Percentiles rank a stretch among this genome's conserved stretches.
Conservation (phyloP, 257 asterid genomes). For the Solanum commersonii region DNA sequence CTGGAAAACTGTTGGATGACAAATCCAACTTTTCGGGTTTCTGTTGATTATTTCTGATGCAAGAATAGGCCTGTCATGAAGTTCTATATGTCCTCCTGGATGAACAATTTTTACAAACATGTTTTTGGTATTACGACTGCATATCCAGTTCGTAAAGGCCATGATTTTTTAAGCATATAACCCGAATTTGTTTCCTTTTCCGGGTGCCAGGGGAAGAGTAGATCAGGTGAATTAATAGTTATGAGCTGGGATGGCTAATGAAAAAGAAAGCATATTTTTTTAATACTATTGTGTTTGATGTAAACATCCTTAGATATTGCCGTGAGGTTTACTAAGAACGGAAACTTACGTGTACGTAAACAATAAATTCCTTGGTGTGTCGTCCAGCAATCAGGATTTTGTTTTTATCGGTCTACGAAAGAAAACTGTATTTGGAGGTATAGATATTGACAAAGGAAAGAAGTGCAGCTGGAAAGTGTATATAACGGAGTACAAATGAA, state of each 20-base stretch:
- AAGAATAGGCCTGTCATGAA: constrained; percentile 49
- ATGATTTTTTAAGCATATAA: constrained; percentile 3
- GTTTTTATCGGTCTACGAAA: neutral
- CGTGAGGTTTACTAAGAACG: neutral
- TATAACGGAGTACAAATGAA: neutral
- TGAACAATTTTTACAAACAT: constrained; percentile 51
- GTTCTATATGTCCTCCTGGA: constrained; percentile 70
- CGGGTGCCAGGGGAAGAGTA: neutral
- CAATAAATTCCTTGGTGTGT: neutral
- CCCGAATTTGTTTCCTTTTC: neutral
- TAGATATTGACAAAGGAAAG: neutral
- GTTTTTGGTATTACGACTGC: constrained; percentile 26
- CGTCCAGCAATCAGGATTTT: neutral
- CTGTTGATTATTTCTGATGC: constrained; percentile 44
- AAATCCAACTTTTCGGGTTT: constrained; percentile 51
- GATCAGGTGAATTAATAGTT: neutral
- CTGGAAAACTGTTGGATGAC: constrained; percentile 49
- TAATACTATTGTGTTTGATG: neutral
- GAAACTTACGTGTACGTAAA: neutral
- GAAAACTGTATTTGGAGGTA: neutral
- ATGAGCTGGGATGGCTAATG: neutral
- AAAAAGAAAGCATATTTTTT: neutral
- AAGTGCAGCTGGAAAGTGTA: neutral
- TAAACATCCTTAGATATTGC: neutral
- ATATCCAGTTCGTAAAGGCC: constrained; percentile 37